Evolutionary conservation across 345 rosid species (phyloP), one percentile per base, ranked within the genome.

Genomic region (Pistacia vera): DNA sequence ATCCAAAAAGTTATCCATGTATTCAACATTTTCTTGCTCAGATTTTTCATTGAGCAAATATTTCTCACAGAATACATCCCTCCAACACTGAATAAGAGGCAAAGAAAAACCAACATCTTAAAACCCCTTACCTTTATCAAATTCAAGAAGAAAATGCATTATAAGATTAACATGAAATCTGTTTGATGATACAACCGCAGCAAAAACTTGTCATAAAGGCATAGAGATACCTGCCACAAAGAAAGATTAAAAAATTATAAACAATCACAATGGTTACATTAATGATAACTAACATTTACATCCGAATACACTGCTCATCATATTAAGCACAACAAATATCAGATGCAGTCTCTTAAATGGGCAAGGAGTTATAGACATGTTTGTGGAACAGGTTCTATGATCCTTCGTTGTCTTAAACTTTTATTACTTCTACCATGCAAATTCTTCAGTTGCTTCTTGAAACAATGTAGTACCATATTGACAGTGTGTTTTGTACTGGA

Each of bases 191-290:
- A 11, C 9, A 8, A n/a, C 17, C 70, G 2, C 9, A 17, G 60
- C 55, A 59, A 14, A 16, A 54, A 18, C n/a, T 70, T 38, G 66
- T 79, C 80, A 82, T 82, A 81, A 81, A 75, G 84, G 81, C 77
- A 75, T 74, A 0, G 81, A 81, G 51, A 56, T 74, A 59, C 81
- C 84, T 81, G 79, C 77, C 22, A 36, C 5, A 22, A 60, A 56
- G 30, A 67, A 18, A 13, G 4, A 25, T 17, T 16, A 4, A 16
- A 4, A 16, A 71, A n/a, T 49, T 41, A 36, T 9, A 57, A 44
- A 66, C 13, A 5, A 22, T 3, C 8, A 52, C 8, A 5, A 28
- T 8, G 13, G 8, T 8, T 1, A 41, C 46, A 41, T 2, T 8
- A 13, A 9, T n/a, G 59, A 36, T 44, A 9, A 38, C 44, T 22